Evolutionary conservation across 805 yeast genomes (phyloP).

Genomic region (Groenewaldozyma tartarivorans): DNA sequence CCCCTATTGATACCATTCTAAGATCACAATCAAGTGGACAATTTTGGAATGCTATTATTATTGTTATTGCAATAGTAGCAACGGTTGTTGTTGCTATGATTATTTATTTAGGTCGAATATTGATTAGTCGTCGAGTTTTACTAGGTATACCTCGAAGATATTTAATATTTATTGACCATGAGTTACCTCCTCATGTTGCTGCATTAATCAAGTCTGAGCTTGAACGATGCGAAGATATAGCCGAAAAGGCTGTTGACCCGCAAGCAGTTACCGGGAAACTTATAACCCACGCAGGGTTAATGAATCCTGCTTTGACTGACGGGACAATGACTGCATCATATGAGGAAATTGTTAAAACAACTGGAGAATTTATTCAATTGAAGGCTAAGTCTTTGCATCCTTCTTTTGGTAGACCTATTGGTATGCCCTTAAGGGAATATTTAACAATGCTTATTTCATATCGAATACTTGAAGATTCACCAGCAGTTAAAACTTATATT

Average conservation of each 20-base stretch:
- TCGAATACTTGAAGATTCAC: conserved; percentile 17
- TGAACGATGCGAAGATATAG: conserved; percentile 34
- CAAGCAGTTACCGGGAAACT: conserved; percentile 29
- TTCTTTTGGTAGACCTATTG: conserved; percentile 29
- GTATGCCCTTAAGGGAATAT: conserved; percentile 32
- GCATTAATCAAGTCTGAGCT: conserved; percentile 33
- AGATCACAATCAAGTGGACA: conserved; percentile 53
- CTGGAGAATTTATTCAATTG: conserved; percentile 25
- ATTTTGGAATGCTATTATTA: conserved; percentile 74
- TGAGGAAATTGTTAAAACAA: conserved; percentile 19
- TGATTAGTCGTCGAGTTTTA: conserved; percentile 46
- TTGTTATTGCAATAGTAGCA: conserved; percentile 58
- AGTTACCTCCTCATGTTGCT: conserved; percentile 42
- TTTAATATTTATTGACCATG: conserved; percentile 52
- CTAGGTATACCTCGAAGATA: conserved; percentile 74
- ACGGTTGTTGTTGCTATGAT: conserved; percentile 43
- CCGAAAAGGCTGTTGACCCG: conserved; percentile 25
- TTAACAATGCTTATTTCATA: conserved; percentile 35
- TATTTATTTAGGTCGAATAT: conserved; percentile 50
- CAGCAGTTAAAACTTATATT: conserved; percentile 29
- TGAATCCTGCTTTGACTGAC: conserved; percentile 31
- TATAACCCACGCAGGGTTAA: conserved; percentile 42
- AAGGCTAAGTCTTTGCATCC: conserved; percentile 28
- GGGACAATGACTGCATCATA: conserved; percentile 20
- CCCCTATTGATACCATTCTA: conserved; percentile 72